A percentile compares a stretch with the other conserved stretches of the same genome.
phyloP scores from a whole-genome alignment of 768 basidiomycete genomes.

The Coprinopsis strossmayeri region DNA sequence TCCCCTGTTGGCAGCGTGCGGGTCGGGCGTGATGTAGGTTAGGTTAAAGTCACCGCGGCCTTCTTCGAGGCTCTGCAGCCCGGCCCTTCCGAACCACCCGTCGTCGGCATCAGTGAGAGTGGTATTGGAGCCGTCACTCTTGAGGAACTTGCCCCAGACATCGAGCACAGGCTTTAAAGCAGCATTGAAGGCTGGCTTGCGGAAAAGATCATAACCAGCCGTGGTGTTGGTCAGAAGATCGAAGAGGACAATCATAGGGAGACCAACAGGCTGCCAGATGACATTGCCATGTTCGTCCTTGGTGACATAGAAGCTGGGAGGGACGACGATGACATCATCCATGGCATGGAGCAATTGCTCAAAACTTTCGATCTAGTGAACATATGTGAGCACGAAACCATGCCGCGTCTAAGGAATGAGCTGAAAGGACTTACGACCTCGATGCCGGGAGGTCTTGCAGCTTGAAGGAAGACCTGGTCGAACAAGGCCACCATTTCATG shows the following conservation, averaged over 20 bases:
- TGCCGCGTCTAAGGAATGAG: not conserved
- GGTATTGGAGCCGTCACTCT: constrained; percentile 18
- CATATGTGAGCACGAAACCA: not conserved
- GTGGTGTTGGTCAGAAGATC: constrained; percentile 30
- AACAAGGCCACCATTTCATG: not conserved
- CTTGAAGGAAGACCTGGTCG: not conserved
- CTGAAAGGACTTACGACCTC: not conserved
- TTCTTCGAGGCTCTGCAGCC: constrained; percentile 4
- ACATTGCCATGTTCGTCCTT: not conserved
- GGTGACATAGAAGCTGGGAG: constrained; percentile 26
- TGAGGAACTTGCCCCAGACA: constrained; percentile 43
- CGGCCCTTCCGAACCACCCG: constrained; percentile 41
- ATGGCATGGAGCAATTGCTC: constrained; percentile 31
- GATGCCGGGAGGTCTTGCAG: not conserved
- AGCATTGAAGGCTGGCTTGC: constrained; percentile 37
- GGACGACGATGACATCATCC: constrained; percentile 35
- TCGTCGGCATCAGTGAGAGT: constrained; percentile 23
- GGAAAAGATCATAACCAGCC: constrained; percentile 27
- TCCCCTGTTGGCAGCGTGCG: constrained; percentile 33
- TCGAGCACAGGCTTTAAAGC: constrained; percentile 42
- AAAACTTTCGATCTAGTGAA: constrained; percentile 20
- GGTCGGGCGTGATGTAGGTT: constrained; percentile 18
- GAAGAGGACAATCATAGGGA: constrained; percentile 41
- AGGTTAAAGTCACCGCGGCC: constrained; percentile 23
- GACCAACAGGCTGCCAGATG: constrained; percentile 31